A percentile compares a stretch with the other conserved stretches of the same genome.
Evolutionary conservation across 306 rosid genomes (phyloP).

Genomic region (Pyrus betulifolia): DNA sequence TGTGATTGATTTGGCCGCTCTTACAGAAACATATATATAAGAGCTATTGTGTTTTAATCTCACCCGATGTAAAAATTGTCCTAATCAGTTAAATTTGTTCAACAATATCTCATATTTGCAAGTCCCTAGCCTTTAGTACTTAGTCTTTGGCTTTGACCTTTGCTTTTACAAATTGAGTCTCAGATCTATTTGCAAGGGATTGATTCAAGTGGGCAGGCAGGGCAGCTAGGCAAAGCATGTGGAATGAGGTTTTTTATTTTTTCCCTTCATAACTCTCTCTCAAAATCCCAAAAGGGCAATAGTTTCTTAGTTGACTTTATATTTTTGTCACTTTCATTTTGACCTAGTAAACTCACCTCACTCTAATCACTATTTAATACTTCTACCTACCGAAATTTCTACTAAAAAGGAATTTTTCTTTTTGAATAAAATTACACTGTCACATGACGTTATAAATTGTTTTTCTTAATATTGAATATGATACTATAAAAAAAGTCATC

Average conservation of each 20-base stretch:
- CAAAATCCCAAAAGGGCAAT: too few relatives aligned
- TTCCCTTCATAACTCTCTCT: background rate
- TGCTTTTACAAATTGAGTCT: background rate
- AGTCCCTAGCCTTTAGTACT: background rate
- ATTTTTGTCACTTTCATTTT: background rate
- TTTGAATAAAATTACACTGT: rapidly evolving
- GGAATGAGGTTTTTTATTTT: background rate
- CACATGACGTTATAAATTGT: rapidly evolving
- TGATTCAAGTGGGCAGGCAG: background rate
- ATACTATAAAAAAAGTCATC: background rate
- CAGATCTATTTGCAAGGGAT: background rate
- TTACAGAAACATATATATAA: too few relatives aligned
- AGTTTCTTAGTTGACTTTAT: background rate
- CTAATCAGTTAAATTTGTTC: too few relatives aligned
- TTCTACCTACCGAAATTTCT: background rate
- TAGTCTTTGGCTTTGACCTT: background rate
- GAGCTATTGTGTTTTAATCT: background rate
- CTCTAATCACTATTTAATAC: background rate
- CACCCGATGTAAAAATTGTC: too few relatives aligned
- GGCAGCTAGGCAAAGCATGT: background rate
- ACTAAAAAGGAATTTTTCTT: background rate
- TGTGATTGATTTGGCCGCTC: too few relatives aligned
- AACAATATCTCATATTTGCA: background rate
- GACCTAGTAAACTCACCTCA: background rate
- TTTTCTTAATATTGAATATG: too few relatives aligned